Evolutionary conservation across 2,329 filamentous ascomycete species (phyloP).

Genomic region (Samsoniella hepiali): DNA sequence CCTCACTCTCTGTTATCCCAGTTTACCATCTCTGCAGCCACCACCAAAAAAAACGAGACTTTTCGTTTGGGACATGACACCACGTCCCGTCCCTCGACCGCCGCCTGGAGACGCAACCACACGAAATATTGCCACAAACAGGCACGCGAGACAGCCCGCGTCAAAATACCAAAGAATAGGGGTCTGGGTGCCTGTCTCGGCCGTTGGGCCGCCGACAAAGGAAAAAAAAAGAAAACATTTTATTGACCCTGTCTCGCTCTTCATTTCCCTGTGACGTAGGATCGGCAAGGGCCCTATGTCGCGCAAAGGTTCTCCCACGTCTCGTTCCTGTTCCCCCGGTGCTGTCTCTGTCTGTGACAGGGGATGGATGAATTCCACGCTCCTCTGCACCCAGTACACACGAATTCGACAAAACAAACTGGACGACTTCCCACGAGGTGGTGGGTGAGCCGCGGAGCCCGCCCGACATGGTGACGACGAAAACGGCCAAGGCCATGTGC

Average conservation of each 20-base stretch:
- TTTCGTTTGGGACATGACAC: too few species aligned
- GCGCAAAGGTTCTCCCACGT: background rate
- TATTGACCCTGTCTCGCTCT: background rate
- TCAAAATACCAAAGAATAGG: background rate
- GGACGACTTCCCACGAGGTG: background rate
- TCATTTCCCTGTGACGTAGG: slow-evolving; percentile 5
- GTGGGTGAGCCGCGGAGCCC: too few species aligned
- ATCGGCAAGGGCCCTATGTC: background rate
- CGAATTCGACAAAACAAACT: too few species aligned
- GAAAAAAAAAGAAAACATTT: background rate
- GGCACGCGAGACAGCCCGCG: background rate
- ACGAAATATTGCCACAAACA: background rate
- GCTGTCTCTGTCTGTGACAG: background rate
- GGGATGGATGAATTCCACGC: background rate
- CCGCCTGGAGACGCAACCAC: background rate
- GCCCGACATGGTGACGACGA: background rate
- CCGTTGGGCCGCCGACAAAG: too few species aligned
- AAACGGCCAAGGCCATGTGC: background rate
- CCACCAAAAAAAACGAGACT: too few species aligned
- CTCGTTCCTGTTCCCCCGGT: background rate
- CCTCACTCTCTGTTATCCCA: background rate
- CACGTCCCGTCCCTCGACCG: too few species aligned
- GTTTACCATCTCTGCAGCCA: too few species aligned
- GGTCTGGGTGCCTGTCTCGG: background rate
- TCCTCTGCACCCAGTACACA: too few species aligned